Base-by-base conservation (phyloP, 1,284 basidiomycete species). In the Leccinum variabile region DNA sequence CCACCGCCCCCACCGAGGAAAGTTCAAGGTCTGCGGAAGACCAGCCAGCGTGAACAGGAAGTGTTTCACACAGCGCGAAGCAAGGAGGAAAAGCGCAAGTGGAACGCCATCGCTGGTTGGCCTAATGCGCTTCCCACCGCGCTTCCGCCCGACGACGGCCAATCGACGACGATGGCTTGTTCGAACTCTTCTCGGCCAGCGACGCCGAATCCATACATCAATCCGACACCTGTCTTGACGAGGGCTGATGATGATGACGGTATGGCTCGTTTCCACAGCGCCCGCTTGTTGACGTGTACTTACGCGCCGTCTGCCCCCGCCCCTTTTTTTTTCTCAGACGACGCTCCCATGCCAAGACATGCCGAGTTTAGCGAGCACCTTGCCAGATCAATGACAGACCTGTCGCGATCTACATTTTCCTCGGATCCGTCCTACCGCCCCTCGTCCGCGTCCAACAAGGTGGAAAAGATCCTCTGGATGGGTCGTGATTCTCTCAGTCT, bases 401-500 rank as follows among this genome's bases (percentile, higher is more conserved):
- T 44, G n/a, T 33, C 62, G 18, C 65, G 56, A 46, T 55, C 41
- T 50, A 18, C 52, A 22, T 10, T 54, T 30, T 30, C 54, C 2
- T 22, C 64, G 6, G 70, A 67, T 14, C 11, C 59, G n/a, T 55
- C 61, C 1, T 28, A 54, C 5, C 73, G 70, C 10, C 62, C 70
- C 13, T 64, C 66, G 1, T 59, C 62, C 14, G 59, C 63, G 8
- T 62, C 78, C 59, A 70, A 74, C 63, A 77, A 73, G 68, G 74
- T 77, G 32, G 77, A 78, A 53, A 78, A 71, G 59, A 71, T 77
- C 22, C 67, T 79, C 1, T 78, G 72, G 52, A 76, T 74, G 63
- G 69, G 72, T 22, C 75, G 72, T 32, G 70, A 70, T 22, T 71
- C 72, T 1, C 65, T 76, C 55, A 66, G 33, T 54, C 65, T 76